phyloP scores from a whole-genome alignment of 2,329 filamentous ascomycete genomes.

The Colletotrichum orbiculare region DNA sequence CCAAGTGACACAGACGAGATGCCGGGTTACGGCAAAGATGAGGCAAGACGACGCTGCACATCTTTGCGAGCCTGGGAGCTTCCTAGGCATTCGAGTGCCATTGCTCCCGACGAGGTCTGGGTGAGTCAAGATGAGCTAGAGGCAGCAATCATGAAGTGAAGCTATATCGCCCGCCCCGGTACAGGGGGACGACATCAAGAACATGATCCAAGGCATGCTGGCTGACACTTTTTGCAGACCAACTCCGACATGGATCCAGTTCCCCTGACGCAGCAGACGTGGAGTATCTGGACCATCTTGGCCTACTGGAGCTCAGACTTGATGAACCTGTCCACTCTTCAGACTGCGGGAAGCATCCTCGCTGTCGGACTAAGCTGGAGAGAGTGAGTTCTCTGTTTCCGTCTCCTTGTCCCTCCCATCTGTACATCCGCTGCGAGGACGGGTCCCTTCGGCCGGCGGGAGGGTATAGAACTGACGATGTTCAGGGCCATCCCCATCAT shows the following conservation, averaged over 20 bases:
- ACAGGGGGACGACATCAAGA: too few relatives aligned
- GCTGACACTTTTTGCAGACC: constrained; percentile 10
- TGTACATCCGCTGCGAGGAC: too few relatives aligned
- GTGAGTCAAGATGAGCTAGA: constrained; percentile 29
- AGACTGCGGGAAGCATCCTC: constrained; percentile 49
- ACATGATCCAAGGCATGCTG: too few relatives aligned
- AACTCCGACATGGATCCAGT: constrained; percentile 35
- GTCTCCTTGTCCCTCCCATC: too few relatives aligned
- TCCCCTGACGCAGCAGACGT: constrained; percentile 42
- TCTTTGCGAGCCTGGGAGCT: constrained; percentile 57
- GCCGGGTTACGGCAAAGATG: constrained; percentile 37
- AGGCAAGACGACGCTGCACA: constrained; percentile 52
- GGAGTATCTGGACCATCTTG: constrained; percentile 49
- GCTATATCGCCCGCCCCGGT: too few relatives aligned
- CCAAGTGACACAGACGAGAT: constrained; percentile 25
- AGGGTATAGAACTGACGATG: background rate
- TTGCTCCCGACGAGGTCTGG: constrained; percentile 59
- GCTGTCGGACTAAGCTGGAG: constrained; percentile 49
- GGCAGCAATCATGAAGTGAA: background rate
- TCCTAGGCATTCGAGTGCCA: constrained; percentile 57
- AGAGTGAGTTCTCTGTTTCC: constrained; percentile 6
- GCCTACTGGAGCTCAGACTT: constrained; percentile 51
- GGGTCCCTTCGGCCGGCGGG: background rate
- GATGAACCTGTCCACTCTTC: constrained; percentile 48
- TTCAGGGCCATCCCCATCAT: constrained; percentile 43